Percentiles rank a stretch among this genome's conserved stretches.
phyloP scores from a whole-genome alignment of 31 red algal species.

The Odonthalia washingtoniensis region DNA sequence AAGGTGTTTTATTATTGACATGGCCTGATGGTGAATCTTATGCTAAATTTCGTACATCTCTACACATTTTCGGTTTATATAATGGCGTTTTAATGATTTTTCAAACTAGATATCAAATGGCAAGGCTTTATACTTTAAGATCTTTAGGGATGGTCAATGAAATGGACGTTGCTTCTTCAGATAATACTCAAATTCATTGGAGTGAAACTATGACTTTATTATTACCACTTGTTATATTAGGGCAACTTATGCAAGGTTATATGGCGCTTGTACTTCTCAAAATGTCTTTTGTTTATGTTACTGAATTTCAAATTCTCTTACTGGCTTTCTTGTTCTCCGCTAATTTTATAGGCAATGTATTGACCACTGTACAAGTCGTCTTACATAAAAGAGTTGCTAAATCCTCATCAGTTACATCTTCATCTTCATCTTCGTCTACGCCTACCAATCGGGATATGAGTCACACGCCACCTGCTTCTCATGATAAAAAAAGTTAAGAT shows the following conservation, averaged over 20 bases:
- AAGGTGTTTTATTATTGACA: constrained; percentile 84
- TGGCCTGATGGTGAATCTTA: constrained; percentile 90
- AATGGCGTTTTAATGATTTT: constrained; percentile 90
- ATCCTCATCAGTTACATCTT: too few relatives aligned
- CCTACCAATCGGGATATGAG: too few relatives aligned
- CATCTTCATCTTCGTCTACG: too few relatives aligned
- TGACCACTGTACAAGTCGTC: constrained; percentile 78
- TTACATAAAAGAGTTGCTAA: constrained; percentile 62
- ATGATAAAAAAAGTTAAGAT: too few relatives aligned
- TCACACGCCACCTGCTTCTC: too few relatives aligned
- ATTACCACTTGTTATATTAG: constrained; percentile 85
- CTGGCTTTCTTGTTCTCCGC: constrained; percentile 64
- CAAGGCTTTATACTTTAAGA: constrained; percentile 89
- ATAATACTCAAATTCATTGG: constrained; percentile 95
- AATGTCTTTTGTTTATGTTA: constrained; percentile 64
- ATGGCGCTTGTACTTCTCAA: constrained; percentile 58
- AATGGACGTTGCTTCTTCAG: constrained; percentile 94
- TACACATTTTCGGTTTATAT: constrained; percentile 94
- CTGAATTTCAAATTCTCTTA: constrained; percentile 75
- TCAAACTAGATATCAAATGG: constrained; percentile 96
- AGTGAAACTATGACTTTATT: constrained; percentile 86
- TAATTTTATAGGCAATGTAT: constrained; percentile 89
- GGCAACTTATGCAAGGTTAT: constrained; percentile 84
- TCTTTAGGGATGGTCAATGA: constrained; percentile 95
- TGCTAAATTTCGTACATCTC: constrained; percentile 61